Base-by-base conservation (phyloP, 2,329 filamentous ascomycete species). In the Hypoxylon sp. region DNA sequence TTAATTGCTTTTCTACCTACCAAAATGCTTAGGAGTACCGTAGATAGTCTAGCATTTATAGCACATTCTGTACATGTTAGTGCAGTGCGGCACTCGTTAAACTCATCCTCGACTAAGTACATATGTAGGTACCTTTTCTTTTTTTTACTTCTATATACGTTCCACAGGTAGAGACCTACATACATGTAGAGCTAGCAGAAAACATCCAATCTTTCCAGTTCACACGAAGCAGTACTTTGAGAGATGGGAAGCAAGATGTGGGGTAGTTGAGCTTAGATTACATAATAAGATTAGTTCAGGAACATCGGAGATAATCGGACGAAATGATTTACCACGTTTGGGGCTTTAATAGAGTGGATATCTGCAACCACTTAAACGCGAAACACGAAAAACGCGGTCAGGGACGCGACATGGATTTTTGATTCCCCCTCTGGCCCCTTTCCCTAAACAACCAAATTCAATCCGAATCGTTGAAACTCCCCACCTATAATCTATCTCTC, bases 331-430 rank as follows among this genome's bases (percentile, higher is more conserved):
- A 37, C 68, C 46, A n/a, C 19, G 59, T 68, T 55, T 9, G 51
- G 51, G 55, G 19, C 29, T 66, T 66, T 68, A 65, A 65, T 67
- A 53, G 57, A 24, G 19, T 65, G 61, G 65, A 31, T n/a, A 44
- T 17, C 59, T 71, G 69, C 66, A 70, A 71, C 63, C 69, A 65
- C 69, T 71, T 70, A 58, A 62, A 65, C 69, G 61, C 69, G 66
- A 35, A 42, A 58, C 69, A 47, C 63, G 59, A 66, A 69, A 71
- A 70, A 63, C 69, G 66, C 69, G 69, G 44, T 57, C 48, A 54
- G 19, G 31, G 47, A 70, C 69, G 69, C 69, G 69, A 64, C 54
- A 54, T 67, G 58, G 48, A 50, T 51, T 65, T 71, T 66, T 71
- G 50, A 51, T 57, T 67, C 63, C 69, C 69, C 69, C 66, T 69